Evolutionary conservation across 768 basidiomycete genomes (phyloP).

Genomic region (Termitomyces sp.): DNA sequence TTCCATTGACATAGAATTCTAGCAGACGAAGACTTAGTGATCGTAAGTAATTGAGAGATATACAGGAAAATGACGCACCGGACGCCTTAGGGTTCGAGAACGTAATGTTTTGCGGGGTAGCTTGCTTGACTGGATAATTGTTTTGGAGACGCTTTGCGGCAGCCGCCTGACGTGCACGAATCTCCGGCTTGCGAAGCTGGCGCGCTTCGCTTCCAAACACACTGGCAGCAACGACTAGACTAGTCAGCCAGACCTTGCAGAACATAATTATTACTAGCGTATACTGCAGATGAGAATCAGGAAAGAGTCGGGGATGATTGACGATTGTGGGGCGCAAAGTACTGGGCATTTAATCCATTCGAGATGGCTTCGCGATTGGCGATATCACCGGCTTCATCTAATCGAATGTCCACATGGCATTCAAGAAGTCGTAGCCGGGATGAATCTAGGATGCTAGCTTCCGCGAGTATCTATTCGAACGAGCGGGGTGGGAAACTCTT

Average conservation of each 20-base stretch:
- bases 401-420: background rate
- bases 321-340: background rate
- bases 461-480: background rate
- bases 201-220: background rate
- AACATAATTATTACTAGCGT: background rate
- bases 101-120: slow-evolving; percentile 1
- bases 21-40: background rate
- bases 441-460: background rate
- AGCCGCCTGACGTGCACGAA: slow-evolving; percentile 3
- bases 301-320: background rate
- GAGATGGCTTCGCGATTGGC: background rate
- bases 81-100: slow-evolving; percentile 11
- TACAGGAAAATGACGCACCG: background rate
- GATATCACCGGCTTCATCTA: background rate
- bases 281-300: background rate
- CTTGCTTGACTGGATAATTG: background rate
- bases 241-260: background rate
- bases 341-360: background rate
- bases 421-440: background rate
- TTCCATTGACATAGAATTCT: background rate
- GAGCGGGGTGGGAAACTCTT: background rate
- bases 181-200: slow-evolving; percentile 6
- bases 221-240: background rate
- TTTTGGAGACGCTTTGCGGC: slow-evolving; percentile 5
- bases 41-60: background rate